phyloP scores from a whole-genome alignment of 176 grass and related monocot species.

The Rhynchospora tenuis region DNA sequence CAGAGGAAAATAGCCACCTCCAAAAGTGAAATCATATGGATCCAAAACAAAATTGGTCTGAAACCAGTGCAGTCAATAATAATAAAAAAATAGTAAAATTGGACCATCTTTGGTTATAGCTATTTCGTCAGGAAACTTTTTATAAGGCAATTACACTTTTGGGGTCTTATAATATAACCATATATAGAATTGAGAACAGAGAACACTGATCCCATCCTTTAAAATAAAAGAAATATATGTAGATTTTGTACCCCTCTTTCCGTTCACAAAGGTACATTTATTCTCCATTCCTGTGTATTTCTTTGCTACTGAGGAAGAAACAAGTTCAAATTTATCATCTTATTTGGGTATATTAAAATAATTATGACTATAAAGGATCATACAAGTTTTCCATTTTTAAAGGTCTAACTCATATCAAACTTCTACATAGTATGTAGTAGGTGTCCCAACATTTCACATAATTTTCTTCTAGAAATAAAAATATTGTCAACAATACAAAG shows the following conservation, averaged over 20 bases:
- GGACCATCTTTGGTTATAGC: not conserved
- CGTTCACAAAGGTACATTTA: not conserved
- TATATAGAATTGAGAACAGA: not conserved
- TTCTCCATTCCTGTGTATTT: not conserved
- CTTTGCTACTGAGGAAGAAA: not conserved
- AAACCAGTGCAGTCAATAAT: no score
- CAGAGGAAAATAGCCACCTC: not conserved
- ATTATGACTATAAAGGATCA: not conserved
- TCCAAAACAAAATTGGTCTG: not conserved
- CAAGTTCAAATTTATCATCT: not conserved
- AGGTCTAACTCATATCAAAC: not conserved
- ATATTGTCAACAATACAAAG: not conserved
- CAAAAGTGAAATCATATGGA: not conserved
- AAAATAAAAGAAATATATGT: not conserved
- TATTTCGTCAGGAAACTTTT: no score
- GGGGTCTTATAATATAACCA: not conserved
- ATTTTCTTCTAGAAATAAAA: not conserved
- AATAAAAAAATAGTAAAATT: not conserved
- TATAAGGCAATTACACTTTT: not conserved
- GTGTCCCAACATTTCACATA: not conserved
- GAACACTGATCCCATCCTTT: not conserved
- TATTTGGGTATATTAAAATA: not conserved
- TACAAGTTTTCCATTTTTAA: not conserved
- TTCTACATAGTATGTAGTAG: no score
- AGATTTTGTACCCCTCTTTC: not conserved